A percentile compares a stretch with the other conserved stretches of the same genome.
These are phyloP conservation scores for Streptanthus diversifolius DNA, from an alignment of 345 rosid genomes.

Conservation along the genomic window DNA sequence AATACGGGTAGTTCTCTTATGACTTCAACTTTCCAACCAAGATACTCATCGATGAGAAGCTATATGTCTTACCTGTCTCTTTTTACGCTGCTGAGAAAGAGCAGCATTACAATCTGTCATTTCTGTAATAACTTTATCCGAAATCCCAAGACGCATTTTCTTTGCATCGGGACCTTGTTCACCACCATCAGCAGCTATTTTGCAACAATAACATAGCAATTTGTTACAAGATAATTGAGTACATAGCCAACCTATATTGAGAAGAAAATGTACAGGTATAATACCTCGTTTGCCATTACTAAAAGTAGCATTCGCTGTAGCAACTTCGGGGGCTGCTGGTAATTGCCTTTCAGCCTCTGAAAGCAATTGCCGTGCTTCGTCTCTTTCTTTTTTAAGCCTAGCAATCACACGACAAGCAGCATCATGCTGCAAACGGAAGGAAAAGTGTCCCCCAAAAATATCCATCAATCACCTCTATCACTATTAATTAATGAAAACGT, in stretches of 20 bases:
- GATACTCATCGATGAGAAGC: neutral
- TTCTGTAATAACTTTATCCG: slow-evolving; percentile 57
- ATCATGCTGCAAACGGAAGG: slow-evolving; percentile 65
- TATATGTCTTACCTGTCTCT: slow-evolving; percentile 51
- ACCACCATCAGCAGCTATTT: slow-evolving; percentile 47
- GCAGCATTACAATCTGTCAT: slow-evolving; percentile 80
- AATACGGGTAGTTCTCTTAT: neutral
- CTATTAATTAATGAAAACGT: neutral
- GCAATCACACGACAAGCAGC: slow-evolving; percentile 99
- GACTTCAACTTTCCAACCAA: neutral
- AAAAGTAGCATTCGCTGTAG: slow-evolving; percentile 44
- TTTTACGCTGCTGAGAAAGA: slow-evolving; percentile 89
- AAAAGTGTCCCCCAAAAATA: slow-evolving; percentile 9
- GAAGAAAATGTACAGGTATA: neutral
- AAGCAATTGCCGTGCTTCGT: slow-evolving; percentile 80
- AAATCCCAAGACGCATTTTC: slow-evolving; percentile 69
- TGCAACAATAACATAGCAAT: slow-evolving; percentile 6
- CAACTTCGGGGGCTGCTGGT: slow-evolving; percentile 48
- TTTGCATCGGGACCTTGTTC: slow-evolving; percentile 53
- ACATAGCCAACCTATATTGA: neutral
- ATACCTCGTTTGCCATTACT: slow-evolving; percentile 90
- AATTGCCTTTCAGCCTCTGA: slow-evolving; percentile 71
- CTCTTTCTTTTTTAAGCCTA: slow-evolving; percentile 90
- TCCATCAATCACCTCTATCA: slow-evolving; percentile 1
- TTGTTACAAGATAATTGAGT: neutral